These are phyloP conservation scores for Penicillium sp. DNA, from an alignment of 2,329 filamentous ascomycete species.

Conservation along the genomic window DNA sequence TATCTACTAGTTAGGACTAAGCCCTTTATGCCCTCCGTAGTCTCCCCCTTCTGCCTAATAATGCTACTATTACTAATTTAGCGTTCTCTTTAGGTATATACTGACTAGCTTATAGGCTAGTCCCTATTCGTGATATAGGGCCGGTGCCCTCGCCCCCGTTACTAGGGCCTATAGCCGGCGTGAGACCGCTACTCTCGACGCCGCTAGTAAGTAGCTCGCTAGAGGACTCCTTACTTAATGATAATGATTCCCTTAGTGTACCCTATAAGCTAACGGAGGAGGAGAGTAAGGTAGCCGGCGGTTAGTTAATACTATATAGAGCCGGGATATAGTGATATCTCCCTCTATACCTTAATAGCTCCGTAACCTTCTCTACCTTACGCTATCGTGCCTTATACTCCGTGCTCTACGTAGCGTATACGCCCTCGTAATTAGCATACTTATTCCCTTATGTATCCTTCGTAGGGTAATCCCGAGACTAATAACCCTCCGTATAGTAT, in stretches of 20 bases:
- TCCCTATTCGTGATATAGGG: background rate
- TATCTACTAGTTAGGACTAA: background rate
- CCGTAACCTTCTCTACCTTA: background rate
- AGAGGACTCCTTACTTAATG: background rate
- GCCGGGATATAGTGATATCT: background rate
- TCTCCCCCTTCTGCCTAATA: background rate
- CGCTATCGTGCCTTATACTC: background rate
- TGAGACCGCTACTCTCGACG: background rate
- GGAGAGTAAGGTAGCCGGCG: background rate
- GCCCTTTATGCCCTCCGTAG: background rate
- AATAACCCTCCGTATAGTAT: background rate
- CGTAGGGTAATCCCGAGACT: background rate
- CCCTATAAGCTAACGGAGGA: background rate
- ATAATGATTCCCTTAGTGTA: background rate
- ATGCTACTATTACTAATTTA: background rate
- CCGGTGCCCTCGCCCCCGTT: background rate
- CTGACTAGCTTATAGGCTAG: background rate
- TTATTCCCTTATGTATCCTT: background rate
- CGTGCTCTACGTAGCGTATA: background rate
- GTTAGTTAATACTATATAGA: background rate
- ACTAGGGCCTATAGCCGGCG: background rate
- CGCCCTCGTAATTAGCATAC: background rate
- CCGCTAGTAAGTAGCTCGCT: slow-evolving; percentile 1
- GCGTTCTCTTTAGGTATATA: background rate
- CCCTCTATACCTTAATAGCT: background rate